Base-by-base conservation (phyloP, 805 yeast species). In the Yamadazyma nakazawae region DNA sequence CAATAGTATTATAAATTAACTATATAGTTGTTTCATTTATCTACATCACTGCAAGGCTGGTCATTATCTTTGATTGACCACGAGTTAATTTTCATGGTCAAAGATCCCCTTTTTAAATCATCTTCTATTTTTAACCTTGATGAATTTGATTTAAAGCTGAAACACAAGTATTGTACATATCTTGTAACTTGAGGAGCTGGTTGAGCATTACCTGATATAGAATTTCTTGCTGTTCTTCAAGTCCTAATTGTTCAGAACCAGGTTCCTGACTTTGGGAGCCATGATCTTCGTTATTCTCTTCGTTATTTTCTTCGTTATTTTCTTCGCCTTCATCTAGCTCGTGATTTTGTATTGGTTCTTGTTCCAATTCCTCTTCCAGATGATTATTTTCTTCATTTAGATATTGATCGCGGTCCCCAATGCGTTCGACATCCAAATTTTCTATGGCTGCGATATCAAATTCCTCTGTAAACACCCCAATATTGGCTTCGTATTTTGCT, bases 201-300 rank as follows among this genome's bases (percentile, higher is more conserved):
- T 47, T 50, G 4, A 51, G 36, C 17, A 43, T 25, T 3, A 48
- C 30, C 38, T 51, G 54, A 31, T 48, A 51, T 31, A 48, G 47
- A n/a, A 48, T 39, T 28, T 51, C 52, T n/a, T 16, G 11, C 28
- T 49, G 34, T 40, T 45, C 52, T 11, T 37, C 41, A 3, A 40
- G 30, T 11, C 32, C n/a, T 10, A 28, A 28, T 9, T 11, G 32
- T 12, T 32, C 42, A 17, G 16, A 13, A 9, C 14, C 14, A 14
- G 26, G 5, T 13, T 31, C 26, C 26, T 13, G 16, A 2, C 6
- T 16, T 25, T 34, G 32, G 4, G 24, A 39, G 16, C 16, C 40
- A 3, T 14, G 13, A 11, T 25, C 42, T 37, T 21, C 30, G 19
- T 37, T 16, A 5, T 10, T 19, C 3, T 17, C 36, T 17, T 9